These are phyloP conservation scores for Cyclotella sp. DNA, from an alignment of 108 stramenopile genomes.

Conservation along the genomic window DNA sequence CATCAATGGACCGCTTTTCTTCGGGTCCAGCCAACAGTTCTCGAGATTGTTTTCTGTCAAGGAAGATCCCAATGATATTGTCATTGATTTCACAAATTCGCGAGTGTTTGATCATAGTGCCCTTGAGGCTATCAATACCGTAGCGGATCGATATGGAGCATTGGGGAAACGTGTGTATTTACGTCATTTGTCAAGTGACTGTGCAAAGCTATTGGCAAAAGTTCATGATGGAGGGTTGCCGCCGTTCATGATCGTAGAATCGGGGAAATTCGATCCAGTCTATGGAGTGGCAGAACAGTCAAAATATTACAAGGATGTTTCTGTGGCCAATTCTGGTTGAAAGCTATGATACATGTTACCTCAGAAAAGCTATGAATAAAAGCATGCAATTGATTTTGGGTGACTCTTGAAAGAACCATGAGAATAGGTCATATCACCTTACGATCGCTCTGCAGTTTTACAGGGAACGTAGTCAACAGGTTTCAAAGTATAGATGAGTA, in stretches of 20 bases:
- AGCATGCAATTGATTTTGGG: too few relatives aligned
- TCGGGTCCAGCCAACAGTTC: slow-evolving; percentile 73
- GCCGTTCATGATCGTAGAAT: slow-evolving; percentile 60
- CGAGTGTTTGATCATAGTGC: slow-evolving; percentile 80
- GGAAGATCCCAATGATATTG: slow-evolving; percentile 67
- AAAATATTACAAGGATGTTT: slow-evolving; percentile 29
- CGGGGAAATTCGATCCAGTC: slow-evolving; percentile 55
- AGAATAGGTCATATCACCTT: too few relatives aligned
- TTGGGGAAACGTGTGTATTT: slow-evolving; percentile 69
- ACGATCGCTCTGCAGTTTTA: too few relatives aligned
- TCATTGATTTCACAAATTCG: slow-evolving; percentile 76
- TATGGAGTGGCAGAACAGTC: slow-evolving; percentile 60
- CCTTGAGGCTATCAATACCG: slow-evolving; percentile 67
- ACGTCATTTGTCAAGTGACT: slow-evolving; percentile 61
- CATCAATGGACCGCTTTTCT: slow-evolving; percentile 85
- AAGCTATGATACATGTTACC: too few relatives aligned
- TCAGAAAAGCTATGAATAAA: too few relatives aligned
- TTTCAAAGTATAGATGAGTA: too few relatives aligned
- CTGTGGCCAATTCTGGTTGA: slow-evolving; percentile 21
- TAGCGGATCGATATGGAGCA: slow-evolving; percentile 66
- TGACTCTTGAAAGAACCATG: too few relatives aligned
- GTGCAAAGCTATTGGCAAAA: slow-evolving; percentile 50
- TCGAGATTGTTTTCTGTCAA: slow-evolving; percentile 58
- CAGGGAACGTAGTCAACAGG: too few relatives aligned
- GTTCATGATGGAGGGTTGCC: slow-evolving; percentile 49